A percentile compares a stretch with the other conserved stretches of the same genome.
Evolutionary conservation across 2,329 filamentous ascomycete species (phyloP).

Genomic region (Diaporthe sp.): DNA sequence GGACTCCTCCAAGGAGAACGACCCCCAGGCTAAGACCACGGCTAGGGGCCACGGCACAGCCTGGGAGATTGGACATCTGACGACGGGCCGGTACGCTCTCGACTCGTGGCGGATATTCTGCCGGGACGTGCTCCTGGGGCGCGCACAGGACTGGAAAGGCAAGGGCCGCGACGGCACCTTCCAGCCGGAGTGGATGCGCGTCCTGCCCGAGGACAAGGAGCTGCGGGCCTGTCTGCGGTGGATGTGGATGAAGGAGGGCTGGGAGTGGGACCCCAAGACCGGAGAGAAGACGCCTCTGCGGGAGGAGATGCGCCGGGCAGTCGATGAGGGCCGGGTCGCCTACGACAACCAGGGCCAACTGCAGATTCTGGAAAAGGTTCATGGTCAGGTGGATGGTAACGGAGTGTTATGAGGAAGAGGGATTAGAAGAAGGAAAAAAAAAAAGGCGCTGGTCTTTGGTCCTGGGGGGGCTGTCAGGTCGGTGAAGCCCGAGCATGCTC

Average conservation of each 20-base stretch:
- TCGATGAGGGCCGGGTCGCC: constrained; percentile 66
- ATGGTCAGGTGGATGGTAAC: neutral
- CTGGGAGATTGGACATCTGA: constrained; percentile 90
- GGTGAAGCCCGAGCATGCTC: neutral
- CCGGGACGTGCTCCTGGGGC: constrained; percentile 77
- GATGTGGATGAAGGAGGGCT: constrained; percentile 92
- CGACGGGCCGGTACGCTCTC: constrained; percentile 83
- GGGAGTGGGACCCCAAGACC: constrained; percentile 80
- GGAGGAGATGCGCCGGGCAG: constrained; percentile 64
- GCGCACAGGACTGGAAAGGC: constrained; percentile 75
- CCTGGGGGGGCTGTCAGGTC: neutral
- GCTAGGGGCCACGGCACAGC: constrained; percentile 50
- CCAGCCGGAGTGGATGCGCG: constrained; percentile 91
- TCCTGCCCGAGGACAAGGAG: constrained; percentile 86
- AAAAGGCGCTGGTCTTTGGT: constrained; percentile 5
- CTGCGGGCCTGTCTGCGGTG: constrained; percentile 86
- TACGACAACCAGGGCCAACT: constrained; percentile 63
- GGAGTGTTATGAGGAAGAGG: constrained; percentile 16
- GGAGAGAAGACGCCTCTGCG: constrained; percentile 69
- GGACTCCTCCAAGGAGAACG: constrained; percentile 34
- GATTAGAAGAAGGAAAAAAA: neutral
- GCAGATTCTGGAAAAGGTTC: constrained; percentile 48
- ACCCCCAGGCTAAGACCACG: constrained; percentile 26
- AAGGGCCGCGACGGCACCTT: constrained; percentile 63
- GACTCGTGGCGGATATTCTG: constrained; percentile 97